Percentiles rank a stretch among this genome's conserved stretches.
Evolutionary conservation across 345 rosid species (phyloP).

Genomic region (Eutrema yunnanense): DNA sequence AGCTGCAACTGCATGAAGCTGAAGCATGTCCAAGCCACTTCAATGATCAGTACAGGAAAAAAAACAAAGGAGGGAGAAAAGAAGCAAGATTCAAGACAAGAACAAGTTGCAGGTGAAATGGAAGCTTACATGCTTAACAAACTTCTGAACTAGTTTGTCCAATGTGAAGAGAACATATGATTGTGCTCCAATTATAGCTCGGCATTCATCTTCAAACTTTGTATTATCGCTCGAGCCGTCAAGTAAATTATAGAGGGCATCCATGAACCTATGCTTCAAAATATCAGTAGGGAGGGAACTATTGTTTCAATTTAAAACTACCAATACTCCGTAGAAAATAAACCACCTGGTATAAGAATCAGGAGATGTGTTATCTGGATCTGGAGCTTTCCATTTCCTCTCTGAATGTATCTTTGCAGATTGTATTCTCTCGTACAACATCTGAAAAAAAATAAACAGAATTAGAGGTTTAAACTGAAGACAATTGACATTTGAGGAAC

Average conservation of each 20-base stretch:
- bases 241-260: slow-evolving; percentile 82
- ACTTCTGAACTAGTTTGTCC: slow-evolving; percentile 89
- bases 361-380: slow-evolving; percentile 55
- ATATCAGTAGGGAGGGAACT: neutral
- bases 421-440: slow-evolving; percentile 81
- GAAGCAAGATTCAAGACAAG: neutral
- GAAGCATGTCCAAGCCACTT: slow-evolving; percentile 24
- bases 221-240: slow-evolving; percentile 91
- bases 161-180: slow-evolving; percentile 89
- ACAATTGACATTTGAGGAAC: neutral
- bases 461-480: neutral
- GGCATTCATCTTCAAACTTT: slow-evolving; percentile 97
- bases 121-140: slow-evolving; percentile 77
- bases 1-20: slow-evolving; percentile 83
- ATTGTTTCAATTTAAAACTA: neutral
- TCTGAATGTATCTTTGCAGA: slow-evolving; percentile 94
- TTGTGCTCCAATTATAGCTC: slow-evolving; percentile 93
- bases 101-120: neutral
- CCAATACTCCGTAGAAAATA: slow-evolving; percentile 1
- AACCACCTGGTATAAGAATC: slow-evolving; percentile 85
- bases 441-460: slow-evolving; percentile 38
- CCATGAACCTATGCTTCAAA: slow-evolving; percentile 58
- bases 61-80: neutral
- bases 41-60: neutral
- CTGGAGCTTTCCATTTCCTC: slow-evolving; percentile 87